Percentiles rank a stretch among this genome's conserved stretches.
Evolutionary conservation across 1,284 basidiomycete genomes (phyloP).

Genomic region (Pseudozyma hubeiensis): DNA sequence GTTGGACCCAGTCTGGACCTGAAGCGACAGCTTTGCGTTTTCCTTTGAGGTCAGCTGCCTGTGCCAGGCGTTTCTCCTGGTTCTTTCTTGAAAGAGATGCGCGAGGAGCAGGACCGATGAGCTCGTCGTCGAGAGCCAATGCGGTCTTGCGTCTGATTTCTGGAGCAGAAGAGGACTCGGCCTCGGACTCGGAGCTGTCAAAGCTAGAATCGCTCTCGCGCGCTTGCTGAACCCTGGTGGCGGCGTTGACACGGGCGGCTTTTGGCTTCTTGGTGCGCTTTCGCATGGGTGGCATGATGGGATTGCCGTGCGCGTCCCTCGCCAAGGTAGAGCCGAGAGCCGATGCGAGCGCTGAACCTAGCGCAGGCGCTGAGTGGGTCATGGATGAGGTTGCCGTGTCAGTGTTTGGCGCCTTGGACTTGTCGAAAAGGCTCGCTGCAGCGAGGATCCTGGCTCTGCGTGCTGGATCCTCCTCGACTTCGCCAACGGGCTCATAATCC

Average conservation of each 20-base stretch:
- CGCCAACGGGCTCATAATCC: conserved; percentile 37
- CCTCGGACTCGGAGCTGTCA: conserved; percentile 57
- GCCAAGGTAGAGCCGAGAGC: conserved; percentile 63
- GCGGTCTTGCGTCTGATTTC: conserved; percentile 4
- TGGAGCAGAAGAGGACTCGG: conserved; percentile 12
- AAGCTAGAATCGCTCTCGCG: conserved; percentile 54
- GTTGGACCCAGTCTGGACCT: conserved; percentile 34
- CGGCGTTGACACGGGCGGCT: conserved; percentile 36
- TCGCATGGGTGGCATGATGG: conserved; percentile 50
- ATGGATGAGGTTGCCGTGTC: conserved; percentile 7
- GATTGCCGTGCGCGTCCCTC: conserved; percentile 56
- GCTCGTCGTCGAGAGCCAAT: not conserved
- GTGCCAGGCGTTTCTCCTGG: conserved; percentile 26
- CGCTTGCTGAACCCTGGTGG: conserved; percentile 29
- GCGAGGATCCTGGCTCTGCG: conserved; percentile 48
- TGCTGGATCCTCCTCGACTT: conserved; percentile 47
- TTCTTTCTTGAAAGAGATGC: conserved; percentile 41
- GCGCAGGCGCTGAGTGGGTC: conserved; percentile 12
- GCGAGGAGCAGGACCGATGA: conserved; percentile 38
- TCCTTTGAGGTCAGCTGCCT: conserved; percentile 14
- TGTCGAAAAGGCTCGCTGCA: conserved; percentile 47
- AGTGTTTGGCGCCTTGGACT: conserved; percentile 15
- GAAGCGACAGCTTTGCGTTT: conserved; percentile 27
- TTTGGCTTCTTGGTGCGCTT: conserved; percentile 50
- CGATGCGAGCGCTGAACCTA: conserved; percentile 32